Evolutionary conservation across 2,329 filamentous ascomycete species (phyloP), one percentile per base, ranked within the genome.

Genomic region (Sphaerostilbella broomeana): DNA sequence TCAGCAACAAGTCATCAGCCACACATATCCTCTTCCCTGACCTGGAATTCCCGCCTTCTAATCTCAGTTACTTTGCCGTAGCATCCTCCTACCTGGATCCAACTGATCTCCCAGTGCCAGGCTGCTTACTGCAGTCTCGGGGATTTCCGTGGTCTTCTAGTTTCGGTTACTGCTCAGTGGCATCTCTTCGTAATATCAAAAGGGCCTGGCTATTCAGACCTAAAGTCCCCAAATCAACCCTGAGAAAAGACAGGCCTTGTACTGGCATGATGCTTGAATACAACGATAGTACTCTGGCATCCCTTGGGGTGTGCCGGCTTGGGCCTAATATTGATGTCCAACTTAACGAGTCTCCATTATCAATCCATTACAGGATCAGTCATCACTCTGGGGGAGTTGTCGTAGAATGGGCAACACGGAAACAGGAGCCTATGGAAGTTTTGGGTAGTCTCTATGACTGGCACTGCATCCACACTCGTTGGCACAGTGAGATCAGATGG

Each of bases 151-250:
- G n/a, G 21, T n/a, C n/a, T n/a, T n/a, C n/a, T n/a, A n/a, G n/a
- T n/a, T n/a, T n/a, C n/a, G n/a, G n/a, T n/a, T n/a, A n/a, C n/a
- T n/a, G n/a, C 21, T 22, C 19, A 5, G 9, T 24, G 5, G 25
- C 26, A 12, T 19, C n/a, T 2, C 13, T 29, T 27, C 11, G 28
- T 10, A 37, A 37, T n/a, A 10, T 37, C 18, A 10, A 29, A 20
- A n/a, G n/a, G 12, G 20, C 28, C 17, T 37, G 35, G 35, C 10
- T 37, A 27, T 37, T 37, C 19, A 22, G 26, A 13, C 35, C 16
- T 1, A 5, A 6, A n/a, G 9, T 15, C n/a, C n/a, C n/a, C n/a
- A n/a, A n/a, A n/a, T n/a, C n/a, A n/a, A n/a, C n/a, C 10, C 17
- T 5, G 12, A 19, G 21, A 26, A 18, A 5, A 29, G 11, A 37